A percentile compares a stretch with the other conserved stretches of the same genome.
Evolutionary conservation across 495 filamentous ascomycete genomes (phyloP).

Genomic region (Aspergillus ellipticus): DNA sequence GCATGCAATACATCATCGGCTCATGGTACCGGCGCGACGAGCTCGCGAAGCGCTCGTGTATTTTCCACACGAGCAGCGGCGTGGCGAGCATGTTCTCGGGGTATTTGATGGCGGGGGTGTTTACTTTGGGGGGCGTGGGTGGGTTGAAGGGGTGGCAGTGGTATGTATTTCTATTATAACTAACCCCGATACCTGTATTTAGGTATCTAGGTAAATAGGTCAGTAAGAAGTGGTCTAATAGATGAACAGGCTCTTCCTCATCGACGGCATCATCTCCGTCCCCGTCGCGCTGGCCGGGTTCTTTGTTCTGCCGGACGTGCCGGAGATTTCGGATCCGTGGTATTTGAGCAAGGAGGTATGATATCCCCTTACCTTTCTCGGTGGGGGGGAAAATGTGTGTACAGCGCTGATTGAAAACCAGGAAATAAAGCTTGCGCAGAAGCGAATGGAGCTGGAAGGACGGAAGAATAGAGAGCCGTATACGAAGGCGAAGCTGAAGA

Average conservation of each 20-base stretch:
- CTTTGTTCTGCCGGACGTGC: slow-evolving; percentile 58
- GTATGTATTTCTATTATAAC: too few relatives aligned
- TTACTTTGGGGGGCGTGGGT: slow-evolving; percentile 41
- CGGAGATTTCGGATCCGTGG: slow-evolving; percentile 55
- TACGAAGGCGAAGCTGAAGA: slow-evolving; percentile 45
- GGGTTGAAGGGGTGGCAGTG: slow-evolving; percentile 50
- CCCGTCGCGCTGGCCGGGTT: slow-evolving; percentile 52
- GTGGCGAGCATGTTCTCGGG: slow-evolving; percentile 57
- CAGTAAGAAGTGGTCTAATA: too few relatives aligned
- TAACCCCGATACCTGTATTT: too few relatives aligned
- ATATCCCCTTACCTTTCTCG: too few relatives aligned
- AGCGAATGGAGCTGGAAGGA: slow-evolving; percentile 48
- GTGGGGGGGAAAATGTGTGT: too few relatives aligned
- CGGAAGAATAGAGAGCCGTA: slow-evolving; percentile 41
- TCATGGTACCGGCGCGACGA: slow-evolving; percentile 54
- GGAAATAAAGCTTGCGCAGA: slow-evolving; percentile 42
- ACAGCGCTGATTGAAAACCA: too few relatives aligned
- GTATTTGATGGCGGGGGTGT: slow-evolving; percentile 55
- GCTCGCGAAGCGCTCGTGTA: slow-evolving; percentile 56
- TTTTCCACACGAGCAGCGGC: slow-evolving; percentile 55
- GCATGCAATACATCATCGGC: slow-evolving; percentile 45
- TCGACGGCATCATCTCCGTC: slow-evolving; percentile 46
- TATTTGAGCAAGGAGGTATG: slow-evolving; percentile 40
- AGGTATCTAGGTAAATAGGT: too few relatives aligned
- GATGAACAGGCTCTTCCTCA: slow-evolving; percentile 32